These are phyloP conservation scores for Alloascoidea hylecoeti DNA, from an alignment of 805 yeast species.

Conservation along the genomic window DNA sequence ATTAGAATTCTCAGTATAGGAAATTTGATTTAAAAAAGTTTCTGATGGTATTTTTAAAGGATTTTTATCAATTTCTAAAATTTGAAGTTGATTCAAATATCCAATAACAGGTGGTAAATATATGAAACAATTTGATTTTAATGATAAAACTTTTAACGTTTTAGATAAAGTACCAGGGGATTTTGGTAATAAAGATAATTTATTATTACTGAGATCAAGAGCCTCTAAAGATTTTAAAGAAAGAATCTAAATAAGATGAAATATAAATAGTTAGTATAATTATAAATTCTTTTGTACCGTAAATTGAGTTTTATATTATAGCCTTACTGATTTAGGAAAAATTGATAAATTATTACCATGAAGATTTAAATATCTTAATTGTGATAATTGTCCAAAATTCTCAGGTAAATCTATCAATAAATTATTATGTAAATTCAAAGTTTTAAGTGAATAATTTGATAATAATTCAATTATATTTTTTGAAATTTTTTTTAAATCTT, in stretches of 20 bases:
- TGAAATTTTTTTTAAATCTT: too few relatives aligned
- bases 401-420: constrained; percentile 31
- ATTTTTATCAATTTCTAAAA: constrained; percentile 48
- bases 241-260: constrained; percentile 9
- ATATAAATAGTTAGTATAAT: background rate
- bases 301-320: constrained; percentile 14
- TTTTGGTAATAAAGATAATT: constrained; percentile 31
- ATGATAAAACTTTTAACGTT: constrained; percentile 38
- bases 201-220: constrained; percentile 49
- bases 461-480: too few relatives aligned
- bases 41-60: constrained; percentile 39
- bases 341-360: constrained; percentile 41
- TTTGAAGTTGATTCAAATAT: constrained; percentile 33
- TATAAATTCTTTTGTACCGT: too few relatives aligned
- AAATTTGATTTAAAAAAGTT: constrained; percentile 20
- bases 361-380: constrained; percentile 47
- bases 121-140: constrained; percentile 43
- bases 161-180: constrained; percentile 24
- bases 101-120: constrained; percentile 38
- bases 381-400: constrained; percentile 23
- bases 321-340: constrained; percentile 38
- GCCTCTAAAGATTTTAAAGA: constrained; percentile 36
- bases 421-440: constrained; percentile 42
- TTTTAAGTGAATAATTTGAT: constrained; percentile 24
- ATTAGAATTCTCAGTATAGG: constrained; percentile 20